Evolutionary conservation across 257 asterid genomes (phyloP), one percentile per base, ranked within the genome.

Genomic region (Scutellaria minor): DNA sequence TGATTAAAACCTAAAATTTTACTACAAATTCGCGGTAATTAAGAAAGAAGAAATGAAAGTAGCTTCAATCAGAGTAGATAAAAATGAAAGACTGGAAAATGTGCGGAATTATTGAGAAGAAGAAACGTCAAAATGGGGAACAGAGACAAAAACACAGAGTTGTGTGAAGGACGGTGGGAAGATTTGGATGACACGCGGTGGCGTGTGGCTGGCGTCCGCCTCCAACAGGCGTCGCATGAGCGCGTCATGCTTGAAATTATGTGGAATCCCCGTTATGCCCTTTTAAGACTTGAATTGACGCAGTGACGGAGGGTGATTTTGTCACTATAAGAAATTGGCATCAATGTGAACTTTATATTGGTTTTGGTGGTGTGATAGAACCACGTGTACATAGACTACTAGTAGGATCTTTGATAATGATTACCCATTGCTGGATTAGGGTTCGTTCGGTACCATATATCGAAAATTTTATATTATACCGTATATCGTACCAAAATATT

Each of bases 121-220:
- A 69, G 7, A 12, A 39, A 48, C 56, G 48, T 9, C 12, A 15
- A 56, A 66, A 20, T 24, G 6, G 63, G 59, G 70, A 37, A 13
- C 18, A 57, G 13, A 27, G 31, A 5, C 42, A 47, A 8, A 46
- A 13, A 59, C 14, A 18, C 12, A 22, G 11, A 22, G 6, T 75
- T 65, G 35, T 15, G 63, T 24, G 5, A 39, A n/a, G 66, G 76
- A 42, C 10, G 72, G 48, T 54, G 74, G 74, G 39, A 7, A 59
- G 66, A 54, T 22, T 39, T 50, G 72, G 48, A 18, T 35, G 73
- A 37, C 85, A 82, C 80, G 89, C 69, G 81, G 24, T 64, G 82
- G 86, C 85, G 89, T 84, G 89, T 84, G 86, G 77, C 78, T 6
- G n/a, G 81, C 83, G 73, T 68, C 45, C 59, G 81, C 77, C 75